Percentiles rank a stretch among this genome's conserved stretches.
phyloP scores from a whole-genome alignment of 129 eudicot species.

The Helichrysum umbraculigerum region DNA sequence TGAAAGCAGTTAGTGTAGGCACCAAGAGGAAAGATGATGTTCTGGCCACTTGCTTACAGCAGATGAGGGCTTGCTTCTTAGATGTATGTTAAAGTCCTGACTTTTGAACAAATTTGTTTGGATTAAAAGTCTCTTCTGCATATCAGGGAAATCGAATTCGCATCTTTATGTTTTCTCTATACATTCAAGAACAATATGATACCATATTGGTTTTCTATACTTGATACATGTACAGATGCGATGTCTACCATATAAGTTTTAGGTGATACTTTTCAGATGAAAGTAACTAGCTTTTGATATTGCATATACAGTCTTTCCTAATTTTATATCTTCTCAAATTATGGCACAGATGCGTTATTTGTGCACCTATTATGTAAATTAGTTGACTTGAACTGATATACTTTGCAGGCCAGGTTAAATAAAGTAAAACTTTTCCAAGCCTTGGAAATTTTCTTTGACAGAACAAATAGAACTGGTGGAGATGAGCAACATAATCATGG shows the following conservation, averaged over 20 bases:
- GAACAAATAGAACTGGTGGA: slow-evolving; percentile 69
- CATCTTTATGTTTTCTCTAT: slow-evolving; percentile 1
- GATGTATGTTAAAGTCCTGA: slow-evolving; percentile 56
- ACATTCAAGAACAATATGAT: neutral
- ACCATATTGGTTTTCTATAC: neutral
- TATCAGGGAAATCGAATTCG: neutral
- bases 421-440: slow-evolving; percentile 87
- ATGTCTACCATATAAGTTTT: neutral
- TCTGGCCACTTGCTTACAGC: slow-evolving; percentile 74
- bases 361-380: neutral
- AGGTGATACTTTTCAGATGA: slow-evolving; percentile 3
- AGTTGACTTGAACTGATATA: slow-evolving; percentile 8
- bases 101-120: slow-evolving; percentile 5
- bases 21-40: slow-evolving; percentile 74
- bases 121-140: neutral
- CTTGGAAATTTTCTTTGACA: slow-evolving; percentile 78
- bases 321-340: slow-evolving; percentile 13
- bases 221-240: neutral
- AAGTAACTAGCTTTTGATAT: slow-evolving; percentile 9
- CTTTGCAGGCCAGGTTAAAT: slow-evolving; percentile 68
- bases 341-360: neutral
- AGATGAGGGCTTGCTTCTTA: slow-evolving; percentile 83
- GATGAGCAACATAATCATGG: slow-evolving; percentile 54
- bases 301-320: neutral
- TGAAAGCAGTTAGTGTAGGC: slow-evolving; percentile 88